Evolutionary conservation across 148 eudicot genomes (phyloP), one percentile per base, ranked within the genome.

Genomic region (Amaranthus cruentus): DNA sequence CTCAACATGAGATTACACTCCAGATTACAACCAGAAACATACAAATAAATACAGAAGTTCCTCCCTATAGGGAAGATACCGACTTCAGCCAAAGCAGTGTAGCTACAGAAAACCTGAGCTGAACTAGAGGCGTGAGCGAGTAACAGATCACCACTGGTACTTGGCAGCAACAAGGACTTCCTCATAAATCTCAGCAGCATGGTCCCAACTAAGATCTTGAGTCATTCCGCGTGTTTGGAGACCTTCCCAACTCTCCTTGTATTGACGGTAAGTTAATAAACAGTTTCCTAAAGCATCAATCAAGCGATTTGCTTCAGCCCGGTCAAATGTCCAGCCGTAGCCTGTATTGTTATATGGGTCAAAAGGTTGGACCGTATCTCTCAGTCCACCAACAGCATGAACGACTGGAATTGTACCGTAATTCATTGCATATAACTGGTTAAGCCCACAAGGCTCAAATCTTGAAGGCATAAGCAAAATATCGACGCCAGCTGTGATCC

Each of bases 361-460:
- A 64, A 90, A 96, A 4, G 87, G 91, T 80, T 86, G 88, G 55
- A 96, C 97, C 0, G 99, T 96, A 75, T 96, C 99, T 56, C 92
- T 83, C 54, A 96, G 77, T n/a, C 99, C 97, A 3, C 99, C 99
- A 49, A 96, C 99, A 2, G 94, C 94, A 73, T 96, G 99, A 76
- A 96, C 99, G 2, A 96, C 97, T 0, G 99, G 99, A 47, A 96
- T 75, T 3, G 99, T 96, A 47, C 99, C 99, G 66, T 96, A 96
- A 15, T 55, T 77, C 99, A 96, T 96, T 0, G 99, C 99, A 69
- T 96, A 96, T 2, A 96, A 82, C 81, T 96, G 99, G 80, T 96
- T 96, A 55, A 96, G 84, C 72, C 99, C 99, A 78, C 99, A 96
- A 2, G 99, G 99, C 79, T 96, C 96, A 15, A 96, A 96, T 67